Evolutionary conservation across 2,329 filamentous ascomycete genomes (phyloP).

Genomic region (Onygena corvina): DNA sequence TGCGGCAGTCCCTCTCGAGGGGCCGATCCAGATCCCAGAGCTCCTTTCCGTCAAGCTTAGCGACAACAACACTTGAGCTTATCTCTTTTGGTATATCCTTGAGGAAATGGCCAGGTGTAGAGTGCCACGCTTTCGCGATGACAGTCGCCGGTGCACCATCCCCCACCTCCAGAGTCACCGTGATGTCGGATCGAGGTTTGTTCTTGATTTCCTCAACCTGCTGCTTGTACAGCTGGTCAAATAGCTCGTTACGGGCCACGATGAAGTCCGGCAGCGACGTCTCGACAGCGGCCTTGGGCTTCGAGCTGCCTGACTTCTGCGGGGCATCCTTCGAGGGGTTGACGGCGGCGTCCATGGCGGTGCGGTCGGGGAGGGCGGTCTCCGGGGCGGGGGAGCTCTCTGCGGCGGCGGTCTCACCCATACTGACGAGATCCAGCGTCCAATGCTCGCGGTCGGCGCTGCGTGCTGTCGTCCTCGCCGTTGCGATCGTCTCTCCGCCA

Average conservation of each 20-base stretch:
- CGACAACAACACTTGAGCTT: conserved; percentile 73
- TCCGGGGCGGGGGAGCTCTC: conserved; percentile 12
- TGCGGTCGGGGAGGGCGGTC: conserved; percentile 24
- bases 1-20: conserved; percentile 72
- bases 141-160: conserved; percentile 31
- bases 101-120: conserved; percentile 69
- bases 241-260: conserved; percentile 69
- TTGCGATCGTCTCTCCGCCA: background rate
- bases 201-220: conserved; percentile 62
- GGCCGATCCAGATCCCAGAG: conserved; percentile 91
- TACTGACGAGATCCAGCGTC: background rate
- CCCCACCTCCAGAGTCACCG: conserved; percentile 38
- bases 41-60: conserved; percentile 64
- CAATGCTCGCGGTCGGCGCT: background rate
- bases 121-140: conserved; percentile 74
- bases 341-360: conserved; percentile 21
- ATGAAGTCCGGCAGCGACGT: conserved; percentile 58
- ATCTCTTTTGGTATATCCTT: conserved; percentile 71
- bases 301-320: conserved; percentile 21
- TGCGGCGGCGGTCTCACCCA: background rate
- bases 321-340: conserved; percentile 20
- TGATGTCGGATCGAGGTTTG: conserved; percentile 36
- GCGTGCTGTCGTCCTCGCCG: background rate
- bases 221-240: conserved; percentile 76
- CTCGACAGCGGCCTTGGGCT: conserved; percentile 21